Base-by-base conservation (phyloP, 169 alveolate genomes). In the Plasmodium blacklocki region DNA sequence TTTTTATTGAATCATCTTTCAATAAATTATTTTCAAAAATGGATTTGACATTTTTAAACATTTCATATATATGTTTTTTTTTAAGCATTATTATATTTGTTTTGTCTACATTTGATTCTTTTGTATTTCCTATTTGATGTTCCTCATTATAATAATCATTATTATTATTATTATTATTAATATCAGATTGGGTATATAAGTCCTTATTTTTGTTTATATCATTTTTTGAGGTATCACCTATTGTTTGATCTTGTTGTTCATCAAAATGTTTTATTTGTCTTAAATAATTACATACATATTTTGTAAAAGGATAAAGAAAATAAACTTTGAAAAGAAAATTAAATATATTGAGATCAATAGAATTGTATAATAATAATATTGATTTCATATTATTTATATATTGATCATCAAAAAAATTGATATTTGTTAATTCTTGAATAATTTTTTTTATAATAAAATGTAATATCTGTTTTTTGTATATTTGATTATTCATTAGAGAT, bases 381-480 rank as follows among this genome's bases (percentile, higher is more conserved):
- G 67, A 54, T 19, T 62, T 71, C 52, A 80, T 78, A 62, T 60
- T 68, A 23, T 26, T 60, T 23, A 54, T 15, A 68, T 67, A 80
- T 45, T 56, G 18, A 43, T 43, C 62, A 62, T 67, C 19, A 39
- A 71, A 7, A 19, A 80, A 80, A 39, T 80, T 50, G 18, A 80
- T 56, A 32, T 67, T 62, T 32, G 18, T 66, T 23, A 80, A 32
- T 67, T 80, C 83, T 9, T 26, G 45, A 18, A 80, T 80, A 54
- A 80, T 66, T 23, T 63, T 80, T 67, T 67, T 80, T 12, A 80
- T 73, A 43, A 80, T 49, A 68, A 3, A 32, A 54, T 80, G 74
- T 62, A 67, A 80, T 32, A 80, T 80, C 54, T 80, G 85, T 63
- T 80, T 80, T 58, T 80, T 80, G 62, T 80, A 80, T 43, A 80